Base-by-base conservation (phyloP, 148 eudicot genomes). In the Vaccinium vitisidaea region DNA sequence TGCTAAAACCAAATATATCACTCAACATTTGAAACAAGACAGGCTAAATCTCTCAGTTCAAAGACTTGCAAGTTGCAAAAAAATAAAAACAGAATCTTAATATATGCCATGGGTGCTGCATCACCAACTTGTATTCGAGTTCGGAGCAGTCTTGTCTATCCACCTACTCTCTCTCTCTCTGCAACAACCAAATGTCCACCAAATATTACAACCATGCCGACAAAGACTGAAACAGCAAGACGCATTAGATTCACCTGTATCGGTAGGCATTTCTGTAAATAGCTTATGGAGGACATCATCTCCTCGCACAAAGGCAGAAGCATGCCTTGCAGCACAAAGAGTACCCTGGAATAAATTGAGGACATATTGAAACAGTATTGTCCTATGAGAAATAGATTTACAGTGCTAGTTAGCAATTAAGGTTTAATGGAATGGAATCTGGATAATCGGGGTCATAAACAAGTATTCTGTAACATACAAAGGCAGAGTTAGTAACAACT, bases 61-160 rank as follows among this genome's bases (percentile, higher is more conserved):
- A 63, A 8, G 30, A 63, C 65, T 55, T 0, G 58, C 65, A n/a
- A 63, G 15, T 55, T 0, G 59, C 65, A n/a, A 63, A 63, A n/a
- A 63, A 1, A 9, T n/a, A n/a, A 63, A 63, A n/a, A 4, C 9
- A 63, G 30, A 63, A 9, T n/a, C 99, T 96, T 98, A 36, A 96
- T 93, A 86, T 96, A 96, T 19, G 99, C 99, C 99, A 96, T 93
- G 52, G 98, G 94, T 79, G 99, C 99, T 63, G 98, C 98, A 91
- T 96, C 99, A 84, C 99, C 98, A 83, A 96, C 98, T 86, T 97
- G 91, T 49, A 96, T 91, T 82, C 99, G 93, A 43, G 99, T 94
- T 81, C 98, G 93, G 50, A 96, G 95, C 88, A 96, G 14, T 85
- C 99, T 92, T 80, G 99, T 94, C 83, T 94, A 96, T 84, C 99